Conservation (phyloP, 1,284 basidiomycete species). For the Anthracocystis setariae region DNA sequence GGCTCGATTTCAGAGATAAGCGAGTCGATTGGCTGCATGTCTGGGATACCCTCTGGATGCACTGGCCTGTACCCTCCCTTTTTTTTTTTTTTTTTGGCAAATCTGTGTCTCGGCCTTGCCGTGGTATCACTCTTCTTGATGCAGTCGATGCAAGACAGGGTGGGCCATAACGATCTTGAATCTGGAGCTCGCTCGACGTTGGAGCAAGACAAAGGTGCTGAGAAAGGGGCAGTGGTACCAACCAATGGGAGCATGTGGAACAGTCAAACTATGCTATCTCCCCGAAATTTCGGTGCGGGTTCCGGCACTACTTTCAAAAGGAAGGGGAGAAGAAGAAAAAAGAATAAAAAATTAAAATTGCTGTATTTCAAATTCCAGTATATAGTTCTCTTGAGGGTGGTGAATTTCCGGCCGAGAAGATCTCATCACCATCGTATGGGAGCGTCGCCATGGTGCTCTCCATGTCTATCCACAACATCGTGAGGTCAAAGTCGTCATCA, state of each 20-base stretch:
- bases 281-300: background rate
- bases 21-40: background rate
- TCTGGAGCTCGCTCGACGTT: too few relatives aligned
- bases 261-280: slow-evolving; percentile 4
- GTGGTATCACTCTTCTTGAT: too few relatives aligned
- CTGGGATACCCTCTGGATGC: too few relatives aligned
- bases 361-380: too few relatives aligned
- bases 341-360: background rate
- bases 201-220: background rate
- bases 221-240: background rate
- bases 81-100: too few relatives aligned
- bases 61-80: too few relatives aligned
- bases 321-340: background rate
- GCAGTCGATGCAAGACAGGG: too few relatives aligned
- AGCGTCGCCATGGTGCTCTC: background rate
- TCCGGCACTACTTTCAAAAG: background rate
- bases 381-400: too few relatives aligned
- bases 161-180: too few relatives aligned
- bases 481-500: background rate
- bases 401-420: background rate
- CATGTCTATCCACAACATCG: background rate
- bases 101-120: too few relatives aligned
- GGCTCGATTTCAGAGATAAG: slow-evolving; percentile 1
- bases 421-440: background rate
- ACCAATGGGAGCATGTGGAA: background rate